Percentiles rank a stretch among this genome's conserved stretches.
Evolutionary conservation across 345 rosid genomes (phyloP).

Genomic region (Acer yangbiense): DNA sequence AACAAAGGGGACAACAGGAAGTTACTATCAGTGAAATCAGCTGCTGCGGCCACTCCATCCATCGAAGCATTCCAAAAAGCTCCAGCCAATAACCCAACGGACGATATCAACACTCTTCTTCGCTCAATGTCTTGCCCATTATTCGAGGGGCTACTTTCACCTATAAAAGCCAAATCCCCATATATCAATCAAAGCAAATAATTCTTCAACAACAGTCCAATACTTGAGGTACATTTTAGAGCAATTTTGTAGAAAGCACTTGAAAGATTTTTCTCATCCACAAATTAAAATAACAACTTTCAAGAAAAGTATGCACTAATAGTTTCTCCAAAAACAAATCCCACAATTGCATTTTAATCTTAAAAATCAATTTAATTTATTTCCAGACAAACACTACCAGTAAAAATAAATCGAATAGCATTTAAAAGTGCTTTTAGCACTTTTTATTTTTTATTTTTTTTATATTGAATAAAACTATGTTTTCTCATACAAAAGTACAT

Average conservation of each 20-base stretch:
- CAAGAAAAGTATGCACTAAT: not conserved
- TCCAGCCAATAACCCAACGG: constrained; percentile 48
- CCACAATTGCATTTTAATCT: not conserved
- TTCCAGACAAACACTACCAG: too few relatives aligned
- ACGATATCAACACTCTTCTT: constrained; percentile 49
- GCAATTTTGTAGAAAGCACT: too few relatives aligned
- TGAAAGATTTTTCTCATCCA: too few relatives aligned
- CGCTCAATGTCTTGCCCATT: constrained; percentile 42
- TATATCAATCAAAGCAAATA: not conserved
- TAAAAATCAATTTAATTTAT: too few relatives aligned
- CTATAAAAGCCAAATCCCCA: constrained; percentile 20
- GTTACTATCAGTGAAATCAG: constrained; percentile 85
- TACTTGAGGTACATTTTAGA: not conserved
- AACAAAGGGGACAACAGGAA: not conserved
- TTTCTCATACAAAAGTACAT: too few relatives aligned
- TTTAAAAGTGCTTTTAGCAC: too few relatives aligned
- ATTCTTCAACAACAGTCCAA: not conserved
- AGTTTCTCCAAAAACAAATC: not conserved
- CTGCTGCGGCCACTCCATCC: constrained; percentile 47
- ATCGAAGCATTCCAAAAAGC: constrained; percentile 29
- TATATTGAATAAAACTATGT: too few relatives aligned
- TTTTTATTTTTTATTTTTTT: too few relatives aligned
- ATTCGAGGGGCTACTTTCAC: constrained; percentile 25
- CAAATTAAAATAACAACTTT: too few relatives aligned
- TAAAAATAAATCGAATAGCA: too few relatives aligned